Base-by-base conservation (phyloP, 495 filamentous ascomycete species). In the Parathielavia hyrcaniae region DNA sequence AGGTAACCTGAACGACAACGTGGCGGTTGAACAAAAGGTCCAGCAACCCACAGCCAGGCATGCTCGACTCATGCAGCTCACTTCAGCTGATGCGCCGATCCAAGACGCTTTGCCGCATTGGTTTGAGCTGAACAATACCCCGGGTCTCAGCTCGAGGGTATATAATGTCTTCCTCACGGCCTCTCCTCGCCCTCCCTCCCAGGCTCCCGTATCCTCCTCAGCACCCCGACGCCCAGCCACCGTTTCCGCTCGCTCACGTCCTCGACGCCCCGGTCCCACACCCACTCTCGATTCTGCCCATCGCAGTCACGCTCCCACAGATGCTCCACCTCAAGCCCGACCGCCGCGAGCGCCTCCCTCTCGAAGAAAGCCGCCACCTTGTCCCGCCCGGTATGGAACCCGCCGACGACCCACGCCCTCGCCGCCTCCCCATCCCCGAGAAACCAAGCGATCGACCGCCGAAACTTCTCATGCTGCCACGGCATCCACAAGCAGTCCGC, bases 401-500 rank as follows among this genome's bases (percentile, higher is more conserved):
- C 88, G 0, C 84, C 86, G 19, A 91, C 76, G 10, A 86, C 80
- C 76, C 84, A 86, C 10, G 86, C 78, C 36, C 79, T 69, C 0
- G 85, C 83, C 1, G 67, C 66, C 0, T 74, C 69, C 4, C 75
- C 77, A 7, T 60, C 61, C 14, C 50, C 58, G 38, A 96, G 77
- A 69, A 96, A 93, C 72, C 85, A 85, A 13, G 74, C 69, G 67
- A 96, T 84, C 10, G 86, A 90, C 20, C 69, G 71, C 41, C 74
- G 77, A 14, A 97, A 80, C 65, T 87, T 88, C 26, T 71, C 75
- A 66, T 96, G 91, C 73, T 93, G 82, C 66, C 73, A 79, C 13
- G 75, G 79, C 86, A 95, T 90, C 91, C 90, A 97, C 58, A 89
- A 76, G 68, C 89, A 95, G 66, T 96, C 91, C 43, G 88, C 87